These are phyloP conservation scores for Micromonas pusilla DNA, from an alignment of 139 green algal genomes.

Conservation along the genomic window DNA sequence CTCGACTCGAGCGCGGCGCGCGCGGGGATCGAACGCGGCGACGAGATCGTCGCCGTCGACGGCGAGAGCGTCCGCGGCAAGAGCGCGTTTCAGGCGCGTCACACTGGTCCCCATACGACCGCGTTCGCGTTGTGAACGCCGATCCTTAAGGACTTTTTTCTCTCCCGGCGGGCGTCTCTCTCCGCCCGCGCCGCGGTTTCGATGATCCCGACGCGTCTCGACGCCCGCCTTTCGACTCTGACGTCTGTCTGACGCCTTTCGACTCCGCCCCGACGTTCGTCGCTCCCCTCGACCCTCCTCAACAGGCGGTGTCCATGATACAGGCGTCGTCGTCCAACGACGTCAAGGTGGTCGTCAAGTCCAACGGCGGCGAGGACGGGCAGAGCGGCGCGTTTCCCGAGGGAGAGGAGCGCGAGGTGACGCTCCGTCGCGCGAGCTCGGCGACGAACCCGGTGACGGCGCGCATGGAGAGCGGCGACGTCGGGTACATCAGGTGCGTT, in stretches of 20 bases:
- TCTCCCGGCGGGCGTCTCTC: too few relatives aligned
- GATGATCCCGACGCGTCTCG: too few relatives aligned
- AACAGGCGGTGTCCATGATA: conserved; percentile 44
- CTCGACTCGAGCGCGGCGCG: conserved; percentile 54
- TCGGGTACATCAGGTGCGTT: conserved; percentile 44
- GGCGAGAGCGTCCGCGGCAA: conserved; percentile 37
- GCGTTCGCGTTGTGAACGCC: too few relatives aligned
- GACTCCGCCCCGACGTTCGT: too few relatives aligned
- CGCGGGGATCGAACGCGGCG: conserved; percentile 66
- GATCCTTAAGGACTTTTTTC: too few relatives aligned
- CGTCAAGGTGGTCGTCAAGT: conserved; percentile 5
- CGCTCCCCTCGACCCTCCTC: too few relatives aligned
- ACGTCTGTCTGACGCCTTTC: too few relatives aligned
- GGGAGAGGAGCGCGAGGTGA: not conserved
- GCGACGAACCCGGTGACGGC: not conserved
- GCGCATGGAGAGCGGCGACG: not conserved
- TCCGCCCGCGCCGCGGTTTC: too few relatives aligned
- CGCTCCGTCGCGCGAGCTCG: not conserved
- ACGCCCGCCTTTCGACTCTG: too few relatives aligned
- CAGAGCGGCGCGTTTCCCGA: too few relatives aligned
- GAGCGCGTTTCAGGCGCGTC: conserved; percentile 62
- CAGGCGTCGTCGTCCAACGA: conserved; percentile 27
- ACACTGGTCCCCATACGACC: too few relatives aligned
- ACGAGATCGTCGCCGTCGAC: conserved; percentile 75
- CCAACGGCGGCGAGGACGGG: not conserved